A percentile compares a stretch with the other conserved stretches of the same genome.
These are phyloP conservation scores for Extremus antarcticus DNA, from an alignment of 495 filamentous ascomycete species.

Conservation along the genomic window DNA sequence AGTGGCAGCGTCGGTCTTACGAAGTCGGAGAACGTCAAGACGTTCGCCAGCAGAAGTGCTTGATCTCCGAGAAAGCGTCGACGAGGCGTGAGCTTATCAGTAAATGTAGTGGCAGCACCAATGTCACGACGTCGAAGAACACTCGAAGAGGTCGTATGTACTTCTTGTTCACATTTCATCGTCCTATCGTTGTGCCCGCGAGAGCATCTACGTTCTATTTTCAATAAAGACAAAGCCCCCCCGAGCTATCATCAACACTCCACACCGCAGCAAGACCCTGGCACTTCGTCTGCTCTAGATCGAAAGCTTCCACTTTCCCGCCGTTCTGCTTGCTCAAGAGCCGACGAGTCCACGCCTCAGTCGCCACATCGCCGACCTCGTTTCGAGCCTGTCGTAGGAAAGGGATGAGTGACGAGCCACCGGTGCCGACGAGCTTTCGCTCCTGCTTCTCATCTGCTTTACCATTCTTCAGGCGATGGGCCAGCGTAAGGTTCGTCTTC, in stretches of 20 bases:
- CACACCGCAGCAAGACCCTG: slow-evolving; percentile 76
- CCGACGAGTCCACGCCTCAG: slow-evolving; percentile 69
- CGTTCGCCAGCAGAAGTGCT: too few species aligned
- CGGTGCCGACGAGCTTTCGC: slow-evolving; percentile 73
- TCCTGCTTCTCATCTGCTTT: slow-evolving; percentile 19
- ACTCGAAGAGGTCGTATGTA: too few species aligned
- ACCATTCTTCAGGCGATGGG: slow-evolving; percentile 37
- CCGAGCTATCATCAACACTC: slow-evolving; percentile 73
- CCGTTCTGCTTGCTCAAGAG: slow-evolving; percentile 52
- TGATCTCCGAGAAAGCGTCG: too few species aligned
- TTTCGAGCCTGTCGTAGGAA: slow-evolving; percentile 93
- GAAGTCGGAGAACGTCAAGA: too few species aligned
- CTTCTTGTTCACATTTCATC: too few species aligned
- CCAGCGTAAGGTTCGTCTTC: slow-evolving; percentile 47
- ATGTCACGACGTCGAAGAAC: too few species aligned
- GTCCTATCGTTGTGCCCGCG: too few species aligned
- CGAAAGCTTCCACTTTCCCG: slow-evolving; percentile 19
- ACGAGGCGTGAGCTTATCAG: too few species aligned
- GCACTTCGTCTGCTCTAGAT: slow-evolving; percentile 46
- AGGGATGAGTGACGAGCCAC: slow-evolving; percentile 82
- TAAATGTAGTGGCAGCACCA: too few species aligned
- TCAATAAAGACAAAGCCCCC: slow-evolving; percentile 49
- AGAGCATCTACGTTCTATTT: neutral
- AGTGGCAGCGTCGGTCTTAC: too few species aligned
- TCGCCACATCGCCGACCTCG: slow-evolving; percentile 86